Base-by-base conservation (phyloP, 2,329 filamentous ascomycete genomes). In the Microdochium bolleyi region DNA sequence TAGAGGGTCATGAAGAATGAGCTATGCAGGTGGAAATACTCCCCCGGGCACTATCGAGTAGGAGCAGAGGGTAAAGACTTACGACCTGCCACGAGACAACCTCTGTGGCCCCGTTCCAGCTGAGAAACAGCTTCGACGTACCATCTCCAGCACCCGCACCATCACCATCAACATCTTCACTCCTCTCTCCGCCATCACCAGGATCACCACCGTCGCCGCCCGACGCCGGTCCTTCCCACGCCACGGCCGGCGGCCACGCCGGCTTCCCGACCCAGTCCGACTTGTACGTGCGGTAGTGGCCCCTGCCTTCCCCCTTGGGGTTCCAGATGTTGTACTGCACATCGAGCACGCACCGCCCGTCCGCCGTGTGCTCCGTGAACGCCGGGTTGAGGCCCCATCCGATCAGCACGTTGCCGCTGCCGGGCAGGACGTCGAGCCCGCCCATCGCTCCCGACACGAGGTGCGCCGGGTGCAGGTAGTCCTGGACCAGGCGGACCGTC, bases 301-400 rank as follows among this genome's bases (percentile, higher is more conserved):
- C 53, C 8, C 51, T 55, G 4, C 54, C 56, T 1, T 56, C 57
- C 22, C 60, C 58, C 16, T 62, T 62, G 14, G 60, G 51, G 49
- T 64, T 60, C 52, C 64, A 60, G 13, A 59, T 55, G 30, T 63
- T 64, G 34, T 68, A 70, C 50, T 66, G 61, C 13, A 63, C 64
- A 16, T 63, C 64, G 51, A 68, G 55, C 2, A 68, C 60, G 10
- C 60, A 60, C 2, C 66, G 61, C 11, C 64, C 63, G n/a, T 59
- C 51, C 25, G 57, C 56, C n/a, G 64, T 63, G 27, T 63, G 66
- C 50, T 70, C 68, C 24, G 68, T 69, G 50, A 70, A 59, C n/a
- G 58, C 60, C 3, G 68, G 57, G 49, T 66, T 66, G 4, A 61
- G 62, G 7, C 68, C 69, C 55, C 69, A 70, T 38, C 63, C 66